These are phyloP conservation scores for Phaeosphaeriaceae sp. DNA, from an alignment of 2,329 filamentous ascomycete species.

Conservation along the genomic window DNA sequence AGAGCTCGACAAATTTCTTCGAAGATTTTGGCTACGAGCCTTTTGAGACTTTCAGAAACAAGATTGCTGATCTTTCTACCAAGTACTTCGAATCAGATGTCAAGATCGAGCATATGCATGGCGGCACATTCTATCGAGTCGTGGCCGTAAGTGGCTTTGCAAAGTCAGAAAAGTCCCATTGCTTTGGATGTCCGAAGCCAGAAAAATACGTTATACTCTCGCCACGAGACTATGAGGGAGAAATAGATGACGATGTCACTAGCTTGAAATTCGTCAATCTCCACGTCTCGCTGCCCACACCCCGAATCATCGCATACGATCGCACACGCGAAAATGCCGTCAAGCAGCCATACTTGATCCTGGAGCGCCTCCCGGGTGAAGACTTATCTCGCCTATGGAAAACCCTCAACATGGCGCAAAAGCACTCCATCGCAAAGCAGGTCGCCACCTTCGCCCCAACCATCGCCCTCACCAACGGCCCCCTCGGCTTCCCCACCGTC, in stretches of 20 bases:
- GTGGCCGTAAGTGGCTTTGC: background rate
- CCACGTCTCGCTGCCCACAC: conserved; percentile 5
- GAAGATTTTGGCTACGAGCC: conserved; percentile 4
- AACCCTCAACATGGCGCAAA: conserved; percentile 4
- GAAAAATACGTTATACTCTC: too few relatives aligned
- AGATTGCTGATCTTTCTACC: background rate
- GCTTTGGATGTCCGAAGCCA: too few relatives aligned
- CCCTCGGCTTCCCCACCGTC: background rate
- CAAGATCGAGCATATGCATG: background rate
- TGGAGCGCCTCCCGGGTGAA: background rate
- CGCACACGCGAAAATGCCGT: background rate
- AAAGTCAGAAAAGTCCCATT: background rate
- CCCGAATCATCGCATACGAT: conserved; percentile 5
- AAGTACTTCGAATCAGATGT: background rate
- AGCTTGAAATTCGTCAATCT: background rate
- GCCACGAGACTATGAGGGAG: too few relatives aligned
- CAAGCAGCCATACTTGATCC: conserved; percentile 6
- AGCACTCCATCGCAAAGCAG: background rate
- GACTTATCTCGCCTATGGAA: background rate
- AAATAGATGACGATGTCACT: too few relatives aligned
- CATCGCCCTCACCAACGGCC: background rate
- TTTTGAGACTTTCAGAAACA: background rate
- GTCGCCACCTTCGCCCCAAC: background rate
- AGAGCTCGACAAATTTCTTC: conserved; percentile 2
- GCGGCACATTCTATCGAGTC: conserved; percentile 6